phyloP scores from a whole-genome alignment of 139 green algal genomes.

The Coccomyxa sp. region DNA sequence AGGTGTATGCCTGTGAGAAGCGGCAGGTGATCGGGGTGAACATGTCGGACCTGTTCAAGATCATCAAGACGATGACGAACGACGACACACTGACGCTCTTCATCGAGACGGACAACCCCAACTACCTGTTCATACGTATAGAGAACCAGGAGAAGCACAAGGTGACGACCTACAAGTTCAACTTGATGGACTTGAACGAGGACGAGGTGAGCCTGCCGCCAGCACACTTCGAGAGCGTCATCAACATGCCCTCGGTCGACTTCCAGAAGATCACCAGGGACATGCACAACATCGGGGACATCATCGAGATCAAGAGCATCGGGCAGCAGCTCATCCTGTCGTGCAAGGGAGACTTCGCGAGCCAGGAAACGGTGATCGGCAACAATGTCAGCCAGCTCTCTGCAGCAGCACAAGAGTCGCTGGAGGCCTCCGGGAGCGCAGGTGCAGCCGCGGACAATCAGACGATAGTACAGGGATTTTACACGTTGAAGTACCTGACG shows the following conservation, averaged over 20 bases:
- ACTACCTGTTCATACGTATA: constrained; percentile 1
- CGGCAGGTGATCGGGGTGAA: neutral
- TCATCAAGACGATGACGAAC: constrained; percentile 1
- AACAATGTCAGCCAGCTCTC: neutral
- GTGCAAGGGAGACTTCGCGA: neutral
- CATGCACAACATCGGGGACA: neutral
- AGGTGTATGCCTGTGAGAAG: neutral
- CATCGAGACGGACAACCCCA: neutral
- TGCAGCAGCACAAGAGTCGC: neutral
- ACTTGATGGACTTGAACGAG: neutral
- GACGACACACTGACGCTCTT: neutral
- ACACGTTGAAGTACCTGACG: neutral
- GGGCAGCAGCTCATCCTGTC: neutral
- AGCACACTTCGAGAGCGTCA: neutral
- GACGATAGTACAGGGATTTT: neutral
- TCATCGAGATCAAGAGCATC: constrained; percentile 1
- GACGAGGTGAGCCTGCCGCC: neutral
- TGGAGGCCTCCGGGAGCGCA: neutral
- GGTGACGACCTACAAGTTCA: neutral
- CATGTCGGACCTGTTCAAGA: neutral
- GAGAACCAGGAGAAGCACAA: neutral
- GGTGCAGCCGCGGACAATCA: neutral
- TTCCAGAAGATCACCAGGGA: neutral
- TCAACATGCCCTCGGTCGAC: neutral
- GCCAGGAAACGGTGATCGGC: neutral